Conservation (phyloP, 192 early-diverging fungal genomes). For the Phycomyces nitens region DNA sequence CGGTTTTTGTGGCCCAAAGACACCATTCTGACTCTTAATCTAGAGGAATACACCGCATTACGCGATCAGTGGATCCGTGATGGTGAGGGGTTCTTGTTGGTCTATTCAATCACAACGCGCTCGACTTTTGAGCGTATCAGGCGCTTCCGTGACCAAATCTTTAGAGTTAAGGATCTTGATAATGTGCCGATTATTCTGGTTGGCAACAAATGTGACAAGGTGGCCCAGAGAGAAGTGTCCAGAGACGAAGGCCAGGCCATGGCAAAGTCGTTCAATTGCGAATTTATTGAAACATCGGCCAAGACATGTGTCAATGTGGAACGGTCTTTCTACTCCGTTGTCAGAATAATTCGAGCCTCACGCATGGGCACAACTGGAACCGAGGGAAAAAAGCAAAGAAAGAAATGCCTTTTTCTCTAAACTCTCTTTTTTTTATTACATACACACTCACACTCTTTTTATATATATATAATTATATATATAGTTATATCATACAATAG, state of each 20-base stretch:
- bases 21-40: not conserved
- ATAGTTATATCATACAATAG: no score
- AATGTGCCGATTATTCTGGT: constrained; percentile 81
- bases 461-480: no score
- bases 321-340: constrained; percentile 72
- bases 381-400: no score
- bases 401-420: no score
- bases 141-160: constrained; percentile 77
- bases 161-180: constrained; percentile 77
- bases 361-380: constrained; percentile 27
- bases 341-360: constrained; percentile 63
- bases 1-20: not conserved
- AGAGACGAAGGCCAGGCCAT: constrained; percentile 71
- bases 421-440: no score
- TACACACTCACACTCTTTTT: no score
- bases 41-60: constrained; percentile 71
- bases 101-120: constrained; percentile 81
- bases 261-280: constrained; percentile 65
- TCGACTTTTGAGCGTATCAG: constrained; percentile 79
- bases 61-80: constrained; percentile 73
- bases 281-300: constrained; percentile 81
- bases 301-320: constrained; percentile 89
- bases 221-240: constrained; percentile 72
- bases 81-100: constrained; percentile 83
- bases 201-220: constrained; percentile 86